Conservation (phyloP, 2,329 filamentous ascomycete genomes). For the Alternaria novae-zelandiae region DNA sequence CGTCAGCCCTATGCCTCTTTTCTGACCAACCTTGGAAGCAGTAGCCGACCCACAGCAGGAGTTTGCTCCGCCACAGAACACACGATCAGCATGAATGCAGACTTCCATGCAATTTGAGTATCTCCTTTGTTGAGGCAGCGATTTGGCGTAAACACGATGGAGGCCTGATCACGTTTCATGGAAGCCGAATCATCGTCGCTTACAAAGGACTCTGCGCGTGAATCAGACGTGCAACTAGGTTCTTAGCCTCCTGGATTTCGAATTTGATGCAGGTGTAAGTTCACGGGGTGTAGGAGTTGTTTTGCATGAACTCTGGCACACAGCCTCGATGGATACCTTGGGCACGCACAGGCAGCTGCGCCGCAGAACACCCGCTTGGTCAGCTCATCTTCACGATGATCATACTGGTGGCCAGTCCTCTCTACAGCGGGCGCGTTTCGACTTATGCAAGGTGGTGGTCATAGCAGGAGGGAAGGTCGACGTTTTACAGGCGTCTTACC, state of each 20-base stretch:
- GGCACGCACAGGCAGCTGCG: conserved; percentile 8
- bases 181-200: conserved; percentile 1
- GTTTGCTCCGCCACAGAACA: conserved; percentile 1
- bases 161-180: conserved; percentile 4
- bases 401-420: conserved; percentile 7
- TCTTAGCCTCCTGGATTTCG: neutral
- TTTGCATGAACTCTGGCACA: conserved; percentile 7
- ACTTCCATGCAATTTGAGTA: conserved; percentile 12
- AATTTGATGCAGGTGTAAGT: conserved; percentile 3
- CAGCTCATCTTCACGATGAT: conserved; percentile 17
- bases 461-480: conserved; percentile 13
- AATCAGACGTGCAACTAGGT: neutral
- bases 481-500: conserved; percentile 18
- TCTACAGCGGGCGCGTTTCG: conserved; percentile 28
- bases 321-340: conserved; percentile 4
- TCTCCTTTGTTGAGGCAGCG: neutral
- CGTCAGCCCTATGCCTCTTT: conserved; percentile 10
- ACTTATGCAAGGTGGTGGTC: conserved; percentile 20
- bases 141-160: neutral
- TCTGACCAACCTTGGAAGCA: neutral
- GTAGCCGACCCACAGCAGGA: conserved; percentile 1
- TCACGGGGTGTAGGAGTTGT: neutral
- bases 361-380: conserved; percentile 18
- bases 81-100: conserved; percentile 15
- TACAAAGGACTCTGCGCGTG: neutral